These are phyloP conservation scores for Podospora anserina DNA, from an alignment of 495 filamentous ascomycete genomes.

Conservation along the genomic window DNA sequence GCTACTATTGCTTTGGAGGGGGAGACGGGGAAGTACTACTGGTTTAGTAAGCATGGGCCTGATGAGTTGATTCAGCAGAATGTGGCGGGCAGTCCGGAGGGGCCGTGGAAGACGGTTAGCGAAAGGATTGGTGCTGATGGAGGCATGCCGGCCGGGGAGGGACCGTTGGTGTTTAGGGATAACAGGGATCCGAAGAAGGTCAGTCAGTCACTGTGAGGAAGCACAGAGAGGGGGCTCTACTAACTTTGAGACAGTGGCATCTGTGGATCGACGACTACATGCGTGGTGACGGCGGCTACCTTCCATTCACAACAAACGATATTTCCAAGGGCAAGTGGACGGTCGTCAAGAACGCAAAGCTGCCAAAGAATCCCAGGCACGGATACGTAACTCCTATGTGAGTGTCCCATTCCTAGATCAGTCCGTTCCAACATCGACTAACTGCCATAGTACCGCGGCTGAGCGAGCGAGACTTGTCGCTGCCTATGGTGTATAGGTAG, in stretches of 20 bases:
- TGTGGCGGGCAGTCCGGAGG: slow-evolving; percentile 6
- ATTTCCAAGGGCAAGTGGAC: slow-evolving; percentile 8
- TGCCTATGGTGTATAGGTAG: no score
- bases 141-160: slow-evolving; percentile 8
- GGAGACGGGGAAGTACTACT: slow-evolving; percentile 6
- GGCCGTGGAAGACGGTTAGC: slow-evolving; percentile 10
- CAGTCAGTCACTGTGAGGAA: no score
- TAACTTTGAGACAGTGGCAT: slow-evolving; percentile 5
- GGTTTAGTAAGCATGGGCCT: slow-evolving; percentile 13
- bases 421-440: no score
- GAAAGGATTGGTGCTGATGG: slow-evolving; percentile 11
- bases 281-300: slow-evolving; percentile 5
- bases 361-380: slow-evolving; percentile 12
- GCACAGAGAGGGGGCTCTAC: background rate
- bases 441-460: no score
- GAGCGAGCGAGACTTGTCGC: no score
- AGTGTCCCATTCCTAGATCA: background rate
- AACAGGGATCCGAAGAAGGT: slow-evolving; percentile 10
- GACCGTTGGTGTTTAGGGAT: slow-evolving; percentile 15
- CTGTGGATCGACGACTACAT: slow-evolving; percentile 14
- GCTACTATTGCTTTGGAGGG: background rate
- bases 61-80: slow-evolving; percentile 12
- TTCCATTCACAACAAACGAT: slow-evolving; percentile 10
- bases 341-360: background rate
- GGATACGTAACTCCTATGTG: slow-evolving; percentile 13